Percentiles rank a stretch among this genome's conserved stretches.
Conservation (phyloP, 108 stramenopile species). For the Cyclotella baltica region DNA sequence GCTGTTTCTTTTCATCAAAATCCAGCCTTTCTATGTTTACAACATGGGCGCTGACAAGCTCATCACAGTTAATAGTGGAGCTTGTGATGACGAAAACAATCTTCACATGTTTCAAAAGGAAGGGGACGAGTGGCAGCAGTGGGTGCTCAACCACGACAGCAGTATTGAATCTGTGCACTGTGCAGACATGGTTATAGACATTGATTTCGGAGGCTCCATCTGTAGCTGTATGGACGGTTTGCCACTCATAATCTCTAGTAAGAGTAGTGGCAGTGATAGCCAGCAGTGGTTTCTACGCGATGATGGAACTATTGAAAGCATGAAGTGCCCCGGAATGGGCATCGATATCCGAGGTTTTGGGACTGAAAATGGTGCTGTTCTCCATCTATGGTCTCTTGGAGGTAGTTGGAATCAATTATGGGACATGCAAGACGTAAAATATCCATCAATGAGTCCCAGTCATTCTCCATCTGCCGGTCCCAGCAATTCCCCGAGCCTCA, state of each 20-base stretch:
- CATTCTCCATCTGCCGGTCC: background rate
- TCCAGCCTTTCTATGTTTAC: background rate
- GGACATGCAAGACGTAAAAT: background rate
- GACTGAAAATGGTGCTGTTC: background rate
- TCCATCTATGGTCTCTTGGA: slow-evolving; percentile 6
- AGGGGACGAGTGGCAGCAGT: background rate
- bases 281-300: slow-evolving; percentile 9
- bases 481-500: background rate
- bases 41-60: background rate
- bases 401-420: slow-evolving; percentile 1
- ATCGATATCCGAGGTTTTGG: slow-evolving; percentile 13
- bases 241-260: background rate
- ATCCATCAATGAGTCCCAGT: background rate
- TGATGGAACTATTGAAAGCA: slow-evolving; percentile 6
- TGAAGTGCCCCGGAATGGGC: background rate
- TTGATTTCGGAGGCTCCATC: background rate
- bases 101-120: background rate
- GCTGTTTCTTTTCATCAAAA: background rate
- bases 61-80: background rate
- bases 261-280: background rate
- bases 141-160: background rate
- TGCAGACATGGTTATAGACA: slow-evolving; percentile 9
- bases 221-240: background rate
- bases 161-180: slow-evolving; percentile 15
- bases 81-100: background rate